phyloP scores from a whole-genome alignment of 306 rosid genomes.

The Cercis canadensis region DNA sequence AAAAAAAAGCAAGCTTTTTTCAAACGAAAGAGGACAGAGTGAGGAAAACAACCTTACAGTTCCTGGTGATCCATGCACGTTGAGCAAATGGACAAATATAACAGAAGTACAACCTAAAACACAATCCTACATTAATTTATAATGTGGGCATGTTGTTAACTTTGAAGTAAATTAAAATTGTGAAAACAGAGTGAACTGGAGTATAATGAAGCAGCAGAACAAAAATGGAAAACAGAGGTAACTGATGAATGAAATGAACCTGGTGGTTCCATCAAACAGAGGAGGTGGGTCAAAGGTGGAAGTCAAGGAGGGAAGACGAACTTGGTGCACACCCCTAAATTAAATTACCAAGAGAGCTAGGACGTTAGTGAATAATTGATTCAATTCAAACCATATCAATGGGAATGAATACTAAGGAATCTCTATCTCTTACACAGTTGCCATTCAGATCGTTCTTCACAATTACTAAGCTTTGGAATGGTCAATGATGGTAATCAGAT shows the following conservation, averaged over 20 bases:
- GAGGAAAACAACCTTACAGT: conserved; percentile 53
- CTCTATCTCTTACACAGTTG: conserved; percentile 21
- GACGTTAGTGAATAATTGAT: too few species aligned
- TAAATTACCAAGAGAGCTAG: too few species aligned
- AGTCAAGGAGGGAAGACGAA: conserved; percentile 42
- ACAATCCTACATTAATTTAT: too few species aligned
- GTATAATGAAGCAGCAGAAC: too few species aligned
- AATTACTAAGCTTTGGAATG: too few species aligned
- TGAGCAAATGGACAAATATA: conserved; percentile 63
- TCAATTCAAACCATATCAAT: neutral
- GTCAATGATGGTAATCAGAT: too few species aligned
- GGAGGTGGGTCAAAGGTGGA: conserved; percentile 56
- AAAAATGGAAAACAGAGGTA: too few species aligned
- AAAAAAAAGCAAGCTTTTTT: too few species aligned
- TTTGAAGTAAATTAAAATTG: too few species aligned
- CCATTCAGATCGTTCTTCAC: too few species aligned
- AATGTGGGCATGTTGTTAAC: too few species aligned
- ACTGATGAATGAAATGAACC: conserved; percentile 40
- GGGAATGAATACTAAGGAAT: neutral
- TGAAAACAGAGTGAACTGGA: neutral
- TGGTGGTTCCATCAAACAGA: conserved; percentile 63
- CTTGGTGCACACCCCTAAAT: conserved; percentile 35
- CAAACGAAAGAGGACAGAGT: neutral
- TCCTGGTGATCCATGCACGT: conserved; percentile 66
- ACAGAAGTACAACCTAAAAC: conserved; percentile 52